These are phyloP conservation scores for Podospora bellae-mahoneyi DNA, from an alignment of 495 filamentous ascomycete genomes.

Conservation along the genomic window DNA sequence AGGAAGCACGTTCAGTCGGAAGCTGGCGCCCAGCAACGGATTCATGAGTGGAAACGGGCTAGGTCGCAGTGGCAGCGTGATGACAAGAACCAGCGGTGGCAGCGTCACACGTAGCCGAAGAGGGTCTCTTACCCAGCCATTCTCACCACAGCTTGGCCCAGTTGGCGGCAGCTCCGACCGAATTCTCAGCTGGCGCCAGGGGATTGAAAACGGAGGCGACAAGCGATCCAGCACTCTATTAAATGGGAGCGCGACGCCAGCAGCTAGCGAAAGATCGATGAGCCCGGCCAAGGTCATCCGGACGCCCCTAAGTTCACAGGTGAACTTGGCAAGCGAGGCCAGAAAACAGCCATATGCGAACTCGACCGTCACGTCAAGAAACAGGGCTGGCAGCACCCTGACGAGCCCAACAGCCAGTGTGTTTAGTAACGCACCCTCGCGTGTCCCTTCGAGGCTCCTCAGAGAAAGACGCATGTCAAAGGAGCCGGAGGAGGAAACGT, in stretches of 20 bases:
- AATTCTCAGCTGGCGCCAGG: constrained; percentile 91
- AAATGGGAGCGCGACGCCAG: constrained; percentile 27
- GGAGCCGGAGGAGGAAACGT: constrained; percentile 15
- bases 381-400: constrained; percentile 23
- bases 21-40: constrained; percentile 48
- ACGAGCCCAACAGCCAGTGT: constrained; percentile 32
- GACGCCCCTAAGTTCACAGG: constrained; percentile 33
- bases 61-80: constrained; percentile 61
- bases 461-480: constrained; percentile 22
- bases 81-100: constrained; percentile 53
- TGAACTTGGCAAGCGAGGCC: constrained; percentile 41
- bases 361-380: constrained; percentile 19
- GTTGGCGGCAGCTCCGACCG: constrained; percentile 59
- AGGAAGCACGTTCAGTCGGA: constrained; percentile 73
- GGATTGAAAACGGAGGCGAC: constrained; percentile 49
- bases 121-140: constrained; percentile 44
- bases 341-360: constrained; percentile 41
- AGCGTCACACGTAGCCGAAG: constrained; percentile 52
- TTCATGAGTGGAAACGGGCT: constrained; percentile 43
- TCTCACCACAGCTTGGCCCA: constrained; percentile 44
- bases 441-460: constrained; percentile 6
- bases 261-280: constrained; percentile 46
- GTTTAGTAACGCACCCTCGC: constrained; percentile 22
- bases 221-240: constrained; percentile 33
- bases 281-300: constrained; percentile 46